A percentile compares a stretch with the other conserved stretches of the same genome.
Evolutionary conservation across 495 filamentous ascomycete species (phyloP).

Genomic region (Melanomma pulvis-pyrius): DNA sequence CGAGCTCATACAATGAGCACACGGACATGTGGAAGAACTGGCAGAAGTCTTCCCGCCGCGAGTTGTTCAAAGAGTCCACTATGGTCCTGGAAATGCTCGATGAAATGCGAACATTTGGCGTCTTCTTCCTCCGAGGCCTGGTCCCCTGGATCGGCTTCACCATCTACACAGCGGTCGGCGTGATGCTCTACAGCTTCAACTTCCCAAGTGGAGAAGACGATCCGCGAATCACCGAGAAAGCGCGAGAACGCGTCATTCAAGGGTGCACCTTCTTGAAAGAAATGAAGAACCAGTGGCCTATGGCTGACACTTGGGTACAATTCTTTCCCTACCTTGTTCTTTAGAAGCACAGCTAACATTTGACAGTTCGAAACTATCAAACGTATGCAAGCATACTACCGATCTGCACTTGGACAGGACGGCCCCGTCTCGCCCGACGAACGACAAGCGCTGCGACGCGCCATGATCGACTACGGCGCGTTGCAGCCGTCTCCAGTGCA

Average conservation of each 20-base stretch:
- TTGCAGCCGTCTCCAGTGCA: conserved; percentile 38
- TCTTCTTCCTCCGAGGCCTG: conserved; percentile 41
- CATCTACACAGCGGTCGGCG: conserved; percentile 41
- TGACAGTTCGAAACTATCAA: conserved; percentile 41
- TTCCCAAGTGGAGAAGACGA: conserved; percentile 37
- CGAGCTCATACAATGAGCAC: conserved; percentile 30
- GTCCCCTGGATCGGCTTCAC: conserved; percentile 44
- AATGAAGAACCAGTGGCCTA: conserved; percentile 41
- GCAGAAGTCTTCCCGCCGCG: conserved; percentile 32
- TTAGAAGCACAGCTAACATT: background rate
- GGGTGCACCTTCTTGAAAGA: conserved; percentile 41
- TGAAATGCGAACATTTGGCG: conserved; percentile 42
- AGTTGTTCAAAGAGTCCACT: conserved; percentile 36
- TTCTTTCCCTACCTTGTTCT: background rate
- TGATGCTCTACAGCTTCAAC: conserved; percentile 41
- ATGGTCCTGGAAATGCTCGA: conserved; percentile 43
- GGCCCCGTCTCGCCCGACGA: conserved; percentile 39
- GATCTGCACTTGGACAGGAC: conserved; percentile 25
- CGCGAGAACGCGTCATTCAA: conserved; percentile 33
- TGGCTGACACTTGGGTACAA: conserved; percentile 39
- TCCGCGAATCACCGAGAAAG: conserved; percentile 25
- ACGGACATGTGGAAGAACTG: conserved; percentile 36
- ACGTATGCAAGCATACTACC: conserved; percentile 41
- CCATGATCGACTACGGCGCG: conserved; percentile 41
- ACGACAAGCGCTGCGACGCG: conserved; percentile 33